phyloP scores from a whole-genome alignment of 2,329 filamentous ascomycete species.

The Exophiala xenobiotica region DNA sequence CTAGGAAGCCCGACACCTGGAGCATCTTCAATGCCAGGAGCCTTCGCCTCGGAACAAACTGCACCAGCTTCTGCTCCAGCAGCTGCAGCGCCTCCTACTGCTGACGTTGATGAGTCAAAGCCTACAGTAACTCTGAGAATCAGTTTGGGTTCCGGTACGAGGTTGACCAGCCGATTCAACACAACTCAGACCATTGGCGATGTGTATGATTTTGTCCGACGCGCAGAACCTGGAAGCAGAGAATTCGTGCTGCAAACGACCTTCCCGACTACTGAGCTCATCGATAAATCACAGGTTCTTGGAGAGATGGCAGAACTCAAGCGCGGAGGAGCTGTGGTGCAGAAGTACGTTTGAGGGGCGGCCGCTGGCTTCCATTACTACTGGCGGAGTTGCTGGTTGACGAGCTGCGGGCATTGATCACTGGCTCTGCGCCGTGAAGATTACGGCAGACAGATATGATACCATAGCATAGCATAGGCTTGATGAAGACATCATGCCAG shows the following conservation, averaged over 20 bases:
- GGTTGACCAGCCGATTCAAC: slow-evolving; percentile 63
- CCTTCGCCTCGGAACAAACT: slow-evolving; percentile 34
- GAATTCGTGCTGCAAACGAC: slow-evolving; percentile 64
- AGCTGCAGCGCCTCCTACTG: slow-evolving; percentile 36
- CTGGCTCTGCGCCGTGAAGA: too few species aligned
- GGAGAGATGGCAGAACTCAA: slow-evolving; percentile 52
- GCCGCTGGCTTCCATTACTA: too few species aligned
- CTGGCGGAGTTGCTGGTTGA: too few species aligned
- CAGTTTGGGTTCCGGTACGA: slow-evolving; percentile 62
- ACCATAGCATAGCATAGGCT: not conserved
- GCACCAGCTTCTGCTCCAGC: slow-evolving; percentile 35
- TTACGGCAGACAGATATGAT: too few species aligned
- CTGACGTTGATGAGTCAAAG: slow-evolving; percentile 56
- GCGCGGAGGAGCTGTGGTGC: slow-evolving; percentile 51
- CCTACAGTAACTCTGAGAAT: slow-evolving; percentile 62
- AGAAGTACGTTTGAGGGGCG: slow-evolving; percentile 41
- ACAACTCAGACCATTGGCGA: slow-evolving; percentile 64
- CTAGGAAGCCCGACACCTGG: slow-evolving; percentile 65
- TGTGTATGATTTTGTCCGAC: slow-evolving; percentile 61
- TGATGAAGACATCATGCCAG: not conserved
- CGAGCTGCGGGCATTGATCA: too few species aligned
- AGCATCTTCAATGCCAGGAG: slow-evolving; percentile 32
- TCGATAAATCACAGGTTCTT: slow-evolving; percentile 50
- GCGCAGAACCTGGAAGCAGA: slow-evolving; percentile 53
- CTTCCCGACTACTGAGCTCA: slow-evolving; percentile 63